Evolutionary conservation across 2,329 filamentous ascomycete genomes (phyloP), one percentile per base, ranked within the genome.

Genomic region (Apiospora phragmitis): DNA sequence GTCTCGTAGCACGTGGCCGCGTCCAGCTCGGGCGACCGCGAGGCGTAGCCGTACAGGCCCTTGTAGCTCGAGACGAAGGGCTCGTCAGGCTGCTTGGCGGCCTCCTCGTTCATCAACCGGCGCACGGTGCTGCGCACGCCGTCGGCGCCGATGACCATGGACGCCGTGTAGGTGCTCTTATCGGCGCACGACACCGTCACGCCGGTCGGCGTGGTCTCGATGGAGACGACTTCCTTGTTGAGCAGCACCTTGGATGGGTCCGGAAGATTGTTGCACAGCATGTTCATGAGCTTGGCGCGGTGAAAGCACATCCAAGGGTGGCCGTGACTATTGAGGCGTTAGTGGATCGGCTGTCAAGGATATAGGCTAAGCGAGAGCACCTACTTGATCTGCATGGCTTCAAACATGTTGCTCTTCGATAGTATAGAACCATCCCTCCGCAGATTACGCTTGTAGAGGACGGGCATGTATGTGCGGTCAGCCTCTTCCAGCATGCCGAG

Each of bases 101-200:
- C 70, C 24, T 69, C 68, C 62, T 71, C 72, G 45, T 77, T 75
- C 76, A 83, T 81, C 55, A 78, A 74, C 45, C 74, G 70, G 5
- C 81, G 78, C 6, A 79, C 76, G 11, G 73, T 74, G 72, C 82
- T 84, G 65, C 82, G 79, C 7, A 83, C 81, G 4, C 84, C 84
- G 73, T 85, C 83, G 9, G 80, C 79, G 21, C 83, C 83, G 29
- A 85, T 75, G 6, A 85, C 72, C 16, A 86, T 76, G 59, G 81
- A 80, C 0, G 80, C 83, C 1, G 71, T 70, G 69, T 81, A 79
- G 3, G 74, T 72, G 3, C 74, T 75, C 0, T 82, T 81, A 70
- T 85, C 83, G 4, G 72, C 70, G 7, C 81, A 80, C 26, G 70
- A 59, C 42, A 71, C 68, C 1, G 70, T 71, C 26, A 69, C 70